These are phyloP conservation scores for Plasmopara halstedii DNA, from an alignment of 352 stramenopile species.

Conservation along the genomic window DNA sequence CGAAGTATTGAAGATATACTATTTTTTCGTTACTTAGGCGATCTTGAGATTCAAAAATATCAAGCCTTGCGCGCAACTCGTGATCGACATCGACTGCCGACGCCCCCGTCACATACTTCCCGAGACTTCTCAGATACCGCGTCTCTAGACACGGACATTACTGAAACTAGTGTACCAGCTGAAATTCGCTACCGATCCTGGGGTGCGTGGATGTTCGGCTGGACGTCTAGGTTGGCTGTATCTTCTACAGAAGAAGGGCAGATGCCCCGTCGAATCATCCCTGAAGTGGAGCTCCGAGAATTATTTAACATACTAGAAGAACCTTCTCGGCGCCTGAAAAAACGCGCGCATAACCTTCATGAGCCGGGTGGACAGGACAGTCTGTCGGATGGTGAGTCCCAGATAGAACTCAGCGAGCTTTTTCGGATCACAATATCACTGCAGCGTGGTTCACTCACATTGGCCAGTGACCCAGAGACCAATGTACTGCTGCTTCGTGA, in stretches of 20 bases:
- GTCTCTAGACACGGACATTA: slow-evolving; percentile 71
- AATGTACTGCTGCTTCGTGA: slow-evolving; percentile 55
- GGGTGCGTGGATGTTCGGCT: slow-evolving; percentile 83
- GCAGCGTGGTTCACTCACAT: slow-evolving; percentile 62
- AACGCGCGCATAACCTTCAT: slow-evolving; percentile 30
- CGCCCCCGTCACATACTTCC: slow-evolving; percentile 40
- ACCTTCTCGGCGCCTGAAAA: slow-evolving; percentile 57
- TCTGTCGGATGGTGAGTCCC: slow-evolving; percentile 26
- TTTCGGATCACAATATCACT: slow-evolving; percentile 69
- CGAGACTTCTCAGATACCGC: slow-evolving; percentile 60
- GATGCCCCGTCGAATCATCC: slow-evolving; percentile 39
- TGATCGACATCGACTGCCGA: slow-evolving; percentile 16
- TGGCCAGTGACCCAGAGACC: slow-evolving; percentile 68
- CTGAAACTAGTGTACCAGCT: slow-evolving; percentile 57
- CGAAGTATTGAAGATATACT: slow-evolving; percentile 74
- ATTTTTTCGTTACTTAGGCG: slow-evolving; percentile 78
- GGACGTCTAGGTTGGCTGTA: slow-evolving; percentile 63
- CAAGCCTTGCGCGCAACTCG: slow-evolving; percentile 14
- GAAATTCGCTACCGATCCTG: slow-evolving; percentile 73
- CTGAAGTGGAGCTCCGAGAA: slow-evolving; percentile 76
- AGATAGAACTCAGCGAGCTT: slow-evolving; percentile 38
- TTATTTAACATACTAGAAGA: slow-evolving; percentile 86
- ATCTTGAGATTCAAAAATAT: slow-evolving; percentile 38
- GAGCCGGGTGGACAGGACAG: slow-evolving; percentile 16
- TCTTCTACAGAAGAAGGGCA: slow-evolving; percentile 23